phyloP scores from a whole-genome alignment of 441 rosid species.

The Croton laevigatus region DNA sequence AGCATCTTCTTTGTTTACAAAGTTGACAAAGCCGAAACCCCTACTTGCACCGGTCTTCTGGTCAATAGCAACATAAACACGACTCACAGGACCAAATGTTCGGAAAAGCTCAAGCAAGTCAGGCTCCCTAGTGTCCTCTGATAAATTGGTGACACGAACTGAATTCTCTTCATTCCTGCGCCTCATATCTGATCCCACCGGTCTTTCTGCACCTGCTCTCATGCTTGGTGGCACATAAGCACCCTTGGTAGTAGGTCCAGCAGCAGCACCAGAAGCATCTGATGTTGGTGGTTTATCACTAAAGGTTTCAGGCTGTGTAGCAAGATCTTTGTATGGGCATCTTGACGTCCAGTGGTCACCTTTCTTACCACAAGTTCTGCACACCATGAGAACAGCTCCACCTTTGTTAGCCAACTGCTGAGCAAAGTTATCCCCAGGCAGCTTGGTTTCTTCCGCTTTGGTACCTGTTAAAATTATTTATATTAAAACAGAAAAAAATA shows the following conservation, averaged over 20 bases:
- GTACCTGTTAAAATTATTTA: slow-evolving; percentile 29
- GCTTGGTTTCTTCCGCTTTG: slow-evolving; percentile 42
- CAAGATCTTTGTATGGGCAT: slow-evolving; percentile 64
- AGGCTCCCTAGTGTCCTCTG: slow-evolving; percentile 59
- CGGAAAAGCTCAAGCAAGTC: slow-evolving; percentile 57
- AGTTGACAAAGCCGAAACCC: slow-evolving; percentile 66
- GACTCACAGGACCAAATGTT: slow-evolving; percentile 52
- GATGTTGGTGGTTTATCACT: slow-evolving; percentile 39
- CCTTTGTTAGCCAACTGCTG: slow-evolving; percentile 39
- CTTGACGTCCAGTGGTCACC: slow-evolving; percentile 69
- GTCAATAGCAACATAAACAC: slow-evolving; percentile 60
- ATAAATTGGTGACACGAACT: slow-evolving; percentile 51
- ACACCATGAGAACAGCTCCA: slow-evolving; percentile 65
- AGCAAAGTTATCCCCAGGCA: slow-evolving; percentile 43
- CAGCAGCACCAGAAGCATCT: slow-evolving; percentile 33
- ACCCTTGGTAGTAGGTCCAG: slow-evolving; percentile 35
- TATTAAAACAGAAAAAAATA: background rate
- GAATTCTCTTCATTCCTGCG: slow-evolving; percentile 65
- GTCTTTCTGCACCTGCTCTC: slow-evolving; percentile 51
- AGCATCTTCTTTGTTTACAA: slow-evolving; percentile 56
- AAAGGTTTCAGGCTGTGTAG: slow-evolving; percentile 38
- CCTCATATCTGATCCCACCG: slow-evolving; percentile 55
- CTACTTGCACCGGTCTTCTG: slow-evolving; percentile 54
- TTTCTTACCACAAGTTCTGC: slow-evolving; percentile 55
- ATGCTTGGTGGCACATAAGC: slow-evolving; percentile 55